A percentile compares a stretch with the other conserved stretches of the same genome.
These are phyloP conservation scores for Apiotrichum mycotoxinovorans DNA, from an alignment of 1,284 basidiomycete genomes.

Conservation along the genomic window DNA sequence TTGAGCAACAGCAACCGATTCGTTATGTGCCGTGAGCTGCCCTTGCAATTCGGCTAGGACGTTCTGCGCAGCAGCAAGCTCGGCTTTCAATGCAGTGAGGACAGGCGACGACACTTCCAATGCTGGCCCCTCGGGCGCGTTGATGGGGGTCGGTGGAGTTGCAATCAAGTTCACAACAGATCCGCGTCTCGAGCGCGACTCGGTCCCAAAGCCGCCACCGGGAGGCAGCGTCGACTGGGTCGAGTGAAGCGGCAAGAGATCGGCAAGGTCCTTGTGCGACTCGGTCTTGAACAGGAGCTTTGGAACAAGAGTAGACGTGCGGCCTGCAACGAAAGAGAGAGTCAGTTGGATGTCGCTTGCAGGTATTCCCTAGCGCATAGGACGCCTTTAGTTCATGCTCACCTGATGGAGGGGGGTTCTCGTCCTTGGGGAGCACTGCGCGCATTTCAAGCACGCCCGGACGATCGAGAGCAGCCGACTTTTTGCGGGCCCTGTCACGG, in stretches of 20 bases:
- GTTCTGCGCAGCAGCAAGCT: slow-evolving; percentile 66
- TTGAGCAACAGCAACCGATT: slow-evolving; percentile 62
- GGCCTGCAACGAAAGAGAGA: neutral
- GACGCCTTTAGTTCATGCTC: neutral
- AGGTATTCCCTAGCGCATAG: neutral
- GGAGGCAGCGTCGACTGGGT: slow-evolving; percentile 13
- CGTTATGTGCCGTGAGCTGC: slow-evolving; percentile 70
- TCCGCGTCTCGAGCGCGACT: slow-evolving; percentile 36
- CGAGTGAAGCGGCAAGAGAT: slow-evolving; percentile 46
- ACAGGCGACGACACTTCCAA: slow-evolving; percentile 56
- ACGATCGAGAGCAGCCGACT: slow-evolving; percentile 28
- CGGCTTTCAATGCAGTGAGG: slow-evolving; percentile 69
- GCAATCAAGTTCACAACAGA: slow-evolving; percentile 30
- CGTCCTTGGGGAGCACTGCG: slow-evolving; percentile 38
- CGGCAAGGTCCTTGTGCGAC: slow-evolving; percentile 21
- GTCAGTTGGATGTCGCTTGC: neutral
- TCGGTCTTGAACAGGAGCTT: slow-evolving; percentile 23
- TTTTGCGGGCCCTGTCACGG: slow-evolving; percentile 41
- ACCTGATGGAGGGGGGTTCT: slow-evolving; percentile 16
- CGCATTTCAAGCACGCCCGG: slow-evolving; percentile 42
- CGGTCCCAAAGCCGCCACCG: slow-evolving; percentile 16
- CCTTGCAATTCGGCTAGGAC: slow-evolving; percentile 66
- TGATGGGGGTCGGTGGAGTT: slow-evolving; percentile 19
- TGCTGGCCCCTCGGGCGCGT: slow-evolving; percentile 24
- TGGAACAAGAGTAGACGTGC: slow-evolving; percentile 12